phyloP scores from a whole-genome alignment of 2,329 filamentous ascomycete genomes.

The Trichoderma koningiopsis region DNA sequence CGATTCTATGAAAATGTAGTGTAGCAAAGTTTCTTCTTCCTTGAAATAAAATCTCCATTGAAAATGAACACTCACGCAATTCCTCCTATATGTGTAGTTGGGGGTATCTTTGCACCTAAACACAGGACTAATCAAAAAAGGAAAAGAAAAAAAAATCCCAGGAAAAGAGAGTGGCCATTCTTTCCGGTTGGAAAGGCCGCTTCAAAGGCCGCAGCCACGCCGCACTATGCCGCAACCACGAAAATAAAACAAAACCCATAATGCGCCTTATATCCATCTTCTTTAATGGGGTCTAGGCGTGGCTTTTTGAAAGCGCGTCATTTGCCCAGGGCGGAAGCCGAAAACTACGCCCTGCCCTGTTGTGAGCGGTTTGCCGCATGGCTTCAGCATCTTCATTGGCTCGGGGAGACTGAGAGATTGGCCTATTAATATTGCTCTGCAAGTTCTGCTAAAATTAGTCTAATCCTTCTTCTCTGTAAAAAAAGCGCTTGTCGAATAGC shows the following conservation, averaged over 20 bases:
- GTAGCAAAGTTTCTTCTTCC: neutral
- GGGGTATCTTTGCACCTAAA: neutral
- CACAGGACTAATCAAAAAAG: neutral
- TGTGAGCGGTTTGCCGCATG: slow-evolving; percentile 39
- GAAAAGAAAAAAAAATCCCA: neutral
- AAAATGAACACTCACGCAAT: neutral
- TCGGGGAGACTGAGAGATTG: slow-evolving; percentile 24
- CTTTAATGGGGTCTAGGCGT: neutral
- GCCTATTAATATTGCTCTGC: slow-evolving; percentile 34
- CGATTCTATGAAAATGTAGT: neutral
- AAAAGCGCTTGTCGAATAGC: neutral
- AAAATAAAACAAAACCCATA: neutral
- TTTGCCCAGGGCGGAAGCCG: slow-evolving; percentile 40
- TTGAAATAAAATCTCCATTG: neutral
- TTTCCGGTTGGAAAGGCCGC: neutral
- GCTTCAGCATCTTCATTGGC: slow-evolving; percentile 37
- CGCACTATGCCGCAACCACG: slow-evolving; percentile 20
- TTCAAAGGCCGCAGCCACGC: slow-evolving; percentile 3
- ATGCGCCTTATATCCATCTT: neutral
- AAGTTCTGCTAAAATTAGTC: slow-evolving; percentile 36
- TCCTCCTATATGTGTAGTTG: neutral
- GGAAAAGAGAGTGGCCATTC: neutral
- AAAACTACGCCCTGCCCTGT: slow-evolving; percentile 31
- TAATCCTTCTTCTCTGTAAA: neutral
- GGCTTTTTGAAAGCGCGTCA: slow-evolving; percentile 21